These are phyloP conservation scores for Litsea cubeba DNA, from an alignment of 164 flowering plant genomes.

Conservation along the genomic window DNA sequence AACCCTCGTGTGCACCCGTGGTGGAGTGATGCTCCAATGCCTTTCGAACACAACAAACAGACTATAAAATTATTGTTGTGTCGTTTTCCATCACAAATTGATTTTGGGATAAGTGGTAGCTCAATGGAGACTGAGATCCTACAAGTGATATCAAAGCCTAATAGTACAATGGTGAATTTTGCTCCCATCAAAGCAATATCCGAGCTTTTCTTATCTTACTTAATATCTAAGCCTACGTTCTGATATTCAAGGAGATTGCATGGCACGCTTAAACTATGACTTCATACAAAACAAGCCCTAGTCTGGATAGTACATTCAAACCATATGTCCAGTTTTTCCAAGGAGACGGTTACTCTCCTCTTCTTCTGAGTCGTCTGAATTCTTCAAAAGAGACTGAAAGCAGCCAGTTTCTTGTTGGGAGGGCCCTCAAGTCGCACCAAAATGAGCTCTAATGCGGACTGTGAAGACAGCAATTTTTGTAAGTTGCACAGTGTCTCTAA, in stretches of 20 bases:
- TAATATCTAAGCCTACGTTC: neutral
- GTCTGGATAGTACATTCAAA: neutral
- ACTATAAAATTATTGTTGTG: too few species aligned
- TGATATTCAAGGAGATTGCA: neutral
- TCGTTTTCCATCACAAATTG: too few species aligned
- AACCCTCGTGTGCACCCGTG: too few species aligned
- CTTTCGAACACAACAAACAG: too few species aligned
- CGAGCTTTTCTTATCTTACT: neutral
- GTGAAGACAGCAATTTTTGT: neutral
- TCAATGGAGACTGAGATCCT: too few species aligned
- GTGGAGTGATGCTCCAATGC: too few species aligned
- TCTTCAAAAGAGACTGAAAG: too few species aligned
- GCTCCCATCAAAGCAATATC: too few species aligned
- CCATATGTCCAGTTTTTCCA: neutral
- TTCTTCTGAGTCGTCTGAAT: neutral
- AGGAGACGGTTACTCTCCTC: neutral
- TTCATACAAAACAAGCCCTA: neutral
- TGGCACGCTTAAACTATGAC: neutral
- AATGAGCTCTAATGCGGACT: neutral
- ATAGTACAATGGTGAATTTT: too few species aligned
- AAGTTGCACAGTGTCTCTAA: slow-evolving; percentile 4
- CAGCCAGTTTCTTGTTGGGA: too few species aligned
- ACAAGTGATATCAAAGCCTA: too few species aligned
- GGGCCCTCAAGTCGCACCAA: neutral
- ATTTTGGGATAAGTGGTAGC: too few species aligned